These are phyloP conservation scores for Annulohypoxylon moriforme DNA, from an alignment of 495 filamentous ascomycete genomes.

Conservation along the genomic window DNA sequence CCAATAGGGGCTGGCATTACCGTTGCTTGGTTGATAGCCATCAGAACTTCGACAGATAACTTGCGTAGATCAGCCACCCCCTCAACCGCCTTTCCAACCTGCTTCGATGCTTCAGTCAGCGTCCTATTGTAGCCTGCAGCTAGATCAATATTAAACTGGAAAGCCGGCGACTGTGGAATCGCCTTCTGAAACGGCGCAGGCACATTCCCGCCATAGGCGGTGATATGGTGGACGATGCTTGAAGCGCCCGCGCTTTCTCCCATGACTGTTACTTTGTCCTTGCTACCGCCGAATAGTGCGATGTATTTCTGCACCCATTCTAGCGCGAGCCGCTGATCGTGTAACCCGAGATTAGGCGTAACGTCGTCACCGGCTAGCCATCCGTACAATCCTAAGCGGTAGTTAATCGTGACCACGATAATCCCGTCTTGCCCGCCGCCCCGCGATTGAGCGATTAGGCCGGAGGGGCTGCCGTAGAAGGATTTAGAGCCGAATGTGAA, in stretches of 20 bases:
- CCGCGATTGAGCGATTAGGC: constrained; percentile 58
- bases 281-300: constrained; percentile 70
- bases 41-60: constrained; percentile 60
- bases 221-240: constrained; percentile 71
- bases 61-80: constrained; percentile 62
- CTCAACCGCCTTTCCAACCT: constrained; percentile 39
- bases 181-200: constrained; percentile 42
- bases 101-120: constrained; percentile 12
- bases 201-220: constrained; percentile 59
- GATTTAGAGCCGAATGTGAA: constrained; percentile 64
- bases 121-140: constrained; percentile 35
- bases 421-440: constrained; percentile 55
- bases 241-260: constrained; percentile 70
- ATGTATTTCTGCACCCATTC: constrained; percentile 76
- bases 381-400: constrained; percentile 73
- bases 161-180: constrained; percentile 47
- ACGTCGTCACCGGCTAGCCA: constrained; percentile 66
- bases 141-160: constrained; percentile 34
- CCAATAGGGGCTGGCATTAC: constrained; percentile 60
- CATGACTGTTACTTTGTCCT: constrained; percentile 67
- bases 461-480: constrained; percentile 52
- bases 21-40: constrained; percentile 63
- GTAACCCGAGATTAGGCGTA: constrained; percentile 69
- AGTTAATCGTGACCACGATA: constrained; percentile 70
- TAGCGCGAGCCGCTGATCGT: constrained; percentile 72